phyloP scores from a whole-genome alignment of 2,329 filamentous ascomycete species.

The Trichoderma semiorbis region DNA sequence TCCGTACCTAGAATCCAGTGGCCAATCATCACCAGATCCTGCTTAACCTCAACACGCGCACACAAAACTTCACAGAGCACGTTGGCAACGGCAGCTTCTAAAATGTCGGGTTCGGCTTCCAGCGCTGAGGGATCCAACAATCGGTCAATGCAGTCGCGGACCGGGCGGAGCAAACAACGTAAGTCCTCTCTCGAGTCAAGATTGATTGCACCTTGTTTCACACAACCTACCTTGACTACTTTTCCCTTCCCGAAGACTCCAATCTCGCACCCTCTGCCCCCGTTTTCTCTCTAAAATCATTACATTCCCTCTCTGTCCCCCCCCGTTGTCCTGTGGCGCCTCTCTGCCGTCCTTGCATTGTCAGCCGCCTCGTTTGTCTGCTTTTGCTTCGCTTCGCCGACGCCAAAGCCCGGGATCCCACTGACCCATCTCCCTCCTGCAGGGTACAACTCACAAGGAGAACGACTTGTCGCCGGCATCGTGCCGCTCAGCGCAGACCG shows the following conservation, averaged over 20 bases:
- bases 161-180: constrained; percentile 77
- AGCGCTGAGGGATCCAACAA: constrained; percentile 34
- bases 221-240: not conserved
- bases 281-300: not conserved
- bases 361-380: not conserved
- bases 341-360: constrained; percentile 9
- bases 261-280: not conserved
- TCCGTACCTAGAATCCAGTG: not conserved
- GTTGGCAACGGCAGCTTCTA: constrained; percentile 21
- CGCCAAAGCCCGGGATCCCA: constrained; percentile 20
- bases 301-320: not conserved
- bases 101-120: constrained; percentile 38
- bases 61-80: not conserved
- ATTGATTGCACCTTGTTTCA: not conserved
- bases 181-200: constrained; percentile 43
- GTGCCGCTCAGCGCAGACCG: constrained; percentile 86
- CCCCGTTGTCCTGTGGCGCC: not conserved
- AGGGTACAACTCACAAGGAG: constrained; percentile 92
- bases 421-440: constrained; percentile 28
- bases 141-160: constrained; percentile 69
- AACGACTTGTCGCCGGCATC: constrained; percentile 90
- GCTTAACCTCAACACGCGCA: not conserved
- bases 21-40: constrained; percentile 2
- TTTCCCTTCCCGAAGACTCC: not conserved
- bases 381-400: constrained; percentile 19